Evolutionary conservation across 495 filamentous ascomycete genomes (phyloP), one percentile per base, ranked within the genome.

Genomic region (Bathelium albidoporum): DNA sequence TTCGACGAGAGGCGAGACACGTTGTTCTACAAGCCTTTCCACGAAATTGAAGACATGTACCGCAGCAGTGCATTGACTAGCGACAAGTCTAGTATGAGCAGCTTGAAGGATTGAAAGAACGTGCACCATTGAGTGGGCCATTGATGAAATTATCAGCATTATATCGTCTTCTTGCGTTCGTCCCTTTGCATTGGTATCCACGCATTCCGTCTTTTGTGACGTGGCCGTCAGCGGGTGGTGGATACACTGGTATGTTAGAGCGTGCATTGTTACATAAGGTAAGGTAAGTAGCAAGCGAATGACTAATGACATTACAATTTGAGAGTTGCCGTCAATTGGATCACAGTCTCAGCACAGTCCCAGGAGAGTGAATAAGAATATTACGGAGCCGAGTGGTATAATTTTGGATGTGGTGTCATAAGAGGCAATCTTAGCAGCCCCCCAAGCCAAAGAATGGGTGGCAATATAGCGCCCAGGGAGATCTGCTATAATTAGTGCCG

Each of bases 11-110:
- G 20, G 49, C 49, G 49, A 1, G 49, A 55, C 49, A 28, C 49
- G 24, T 9, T 20, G 20, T 55, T 55, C 24, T 55, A 55, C 16
- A 55, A 12, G 11, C 22, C 49, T 29, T 29, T 55, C 7, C 22
- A 55, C 49, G 49, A 55, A 1, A 55, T 55, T 29, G 49, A 55
- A 29, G 49, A 55, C 49, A 55, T 55, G 49, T 55, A 55, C 24
- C 49, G 24, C 49, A 20, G 29, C 1, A 11, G 24, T 29, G 16
- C 49, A 29, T 29, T 24, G 9, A 55, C 24, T 28, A 26, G 49
- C 49, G 16, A 26, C 11, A 55, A 55, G 16, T 2, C 7, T 24
- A 29, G 24, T 9, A 9, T 20, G 7, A 29, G 49, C 24, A 55
- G 24, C 9, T 29, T 24, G 5, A 32, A 24, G 20, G 10, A 2